phyloP scores from a whole-genome alignment of 208 protist genomes.

The Acanthamoeba culbertsoni region DNA sequence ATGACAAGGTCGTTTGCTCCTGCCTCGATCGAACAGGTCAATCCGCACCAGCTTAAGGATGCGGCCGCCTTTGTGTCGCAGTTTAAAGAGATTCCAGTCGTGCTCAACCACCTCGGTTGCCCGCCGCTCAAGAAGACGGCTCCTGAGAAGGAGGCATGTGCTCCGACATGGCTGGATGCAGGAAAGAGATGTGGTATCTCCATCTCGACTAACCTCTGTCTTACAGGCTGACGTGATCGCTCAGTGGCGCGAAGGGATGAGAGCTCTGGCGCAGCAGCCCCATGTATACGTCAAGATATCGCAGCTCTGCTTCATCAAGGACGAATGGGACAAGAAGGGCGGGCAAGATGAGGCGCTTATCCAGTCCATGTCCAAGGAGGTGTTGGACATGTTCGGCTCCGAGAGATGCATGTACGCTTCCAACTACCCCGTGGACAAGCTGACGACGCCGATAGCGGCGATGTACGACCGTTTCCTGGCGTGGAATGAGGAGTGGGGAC shows the following conservation, averaged over 20 bases:
- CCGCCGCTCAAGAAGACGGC: neutral
- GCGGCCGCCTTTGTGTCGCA: neutral
- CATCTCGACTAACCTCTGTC: neutral
- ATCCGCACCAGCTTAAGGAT: constrained; percentile 35
- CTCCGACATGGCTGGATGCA: too few relatives aligned
- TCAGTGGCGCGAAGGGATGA: neutral
- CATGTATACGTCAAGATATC: constrained; percentile 48
- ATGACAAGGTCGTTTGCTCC: neutral
- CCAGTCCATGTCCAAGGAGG: constrained; percentile 1
- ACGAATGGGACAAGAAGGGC: constrained; percentile 14
- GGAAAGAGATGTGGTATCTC: neutral
- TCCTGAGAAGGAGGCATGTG: neutral
- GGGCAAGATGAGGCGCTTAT: neutral
- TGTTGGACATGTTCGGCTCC: neutral
- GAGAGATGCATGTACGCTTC: constrained; percentile 56
- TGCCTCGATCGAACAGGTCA: neutral
- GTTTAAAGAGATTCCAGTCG: neutral
- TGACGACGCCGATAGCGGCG: neutral
- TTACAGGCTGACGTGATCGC: neutral
- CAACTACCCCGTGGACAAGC: constrained; percentile 56
- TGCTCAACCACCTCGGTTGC: neutral
- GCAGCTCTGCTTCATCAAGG: neutral
- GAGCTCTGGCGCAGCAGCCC: neutral
- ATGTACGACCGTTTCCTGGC: neutral
- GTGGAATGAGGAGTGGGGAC: constrained; percentile 9